Base-by-base conservation (phyloP, 1,284 basidiomycete genomes). In the Leccinum discolor region DNA sequence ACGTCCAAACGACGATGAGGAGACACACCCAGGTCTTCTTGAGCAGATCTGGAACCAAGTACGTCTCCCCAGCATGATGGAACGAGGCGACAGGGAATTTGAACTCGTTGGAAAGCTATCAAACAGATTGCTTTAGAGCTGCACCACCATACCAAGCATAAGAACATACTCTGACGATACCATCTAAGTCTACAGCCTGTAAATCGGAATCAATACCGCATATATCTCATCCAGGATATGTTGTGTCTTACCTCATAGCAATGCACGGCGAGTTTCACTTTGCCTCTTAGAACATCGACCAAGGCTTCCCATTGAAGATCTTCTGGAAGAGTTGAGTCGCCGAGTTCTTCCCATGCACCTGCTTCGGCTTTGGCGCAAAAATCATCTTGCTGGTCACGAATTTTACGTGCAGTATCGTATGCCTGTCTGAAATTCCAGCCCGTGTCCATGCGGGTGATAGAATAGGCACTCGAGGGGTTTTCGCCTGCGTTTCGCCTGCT, bases 61-160 rank as follows among this genome's bases (percentile, higher is more conserved):
- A 94, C 2, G 90, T 86, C 73, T 93, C 90, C 66, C 91, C 87
- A 2, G 90, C 92, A 71, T 91, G 88, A 72, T 93, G 91, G 74
- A 93, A 88, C 4, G 88, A 86, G 7, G 87, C 82, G 59, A 91
- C 83, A 14, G 82, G 83, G 73, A 92, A 92, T 68, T 86, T 74
- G 79, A 93, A 94, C 77, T 94, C 91, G 73, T 93, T 90, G 12
- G 89, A 86, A 62, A 93, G 81, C 80, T 92, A 74, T 18, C 42
- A 29, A 52, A 18, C 10, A 12, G 5, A 61, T 52, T n/a, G 18
- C 8, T 32, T 79, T 29, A 78, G 68, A 32, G 76, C 64, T 5
- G 35, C 23, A 21, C n/a, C 6, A 5, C 32, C 2, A 12, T 4
- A 16, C 40, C 12, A 11, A 58, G 26, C 5, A n/a, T 2, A 2